Evolutionary conservation across 352 stramenopile genomes (phyloP).

Genomic region (Phytophthora pluvialis): DNA sequence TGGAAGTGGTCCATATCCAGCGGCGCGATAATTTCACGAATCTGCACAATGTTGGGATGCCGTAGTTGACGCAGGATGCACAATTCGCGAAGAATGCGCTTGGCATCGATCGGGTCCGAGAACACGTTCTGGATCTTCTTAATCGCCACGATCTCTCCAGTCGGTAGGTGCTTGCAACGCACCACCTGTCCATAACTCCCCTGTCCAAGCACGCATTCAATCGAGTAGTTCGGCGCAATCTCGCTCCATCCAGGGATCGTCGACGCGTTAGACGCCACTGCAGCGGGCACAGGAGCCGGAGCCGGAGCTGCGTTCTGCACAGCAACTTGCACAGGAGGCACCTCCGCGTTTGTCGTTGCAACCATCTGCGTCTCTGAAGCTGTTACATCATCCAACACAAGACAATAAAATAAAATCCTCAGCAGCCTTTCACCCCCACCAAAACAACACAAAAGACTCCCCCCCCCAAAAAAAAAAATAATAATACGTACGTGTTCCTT

Average conservation of each 20-base stretch:
- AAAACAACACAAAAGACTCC: background rate
- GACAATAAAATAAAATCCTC: constrained; percentile 8
- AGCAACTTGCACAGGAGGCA: constrained; percentile 21
- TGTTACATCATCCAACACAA: constrained; percentile 17
- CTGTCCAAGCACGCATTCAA: constrained; percentile 86
- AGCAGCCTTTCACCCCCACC: background rate
- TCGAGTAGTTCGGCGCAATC: constrained; percentile 84
- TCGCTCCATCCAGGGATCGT: constrained; percentile 85
- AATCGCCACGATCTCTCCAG: constrained; percentile 88
- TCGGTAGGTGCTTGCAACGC: constrained; percentile 87
- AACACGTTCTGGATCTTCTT: constrained; percentile 93
- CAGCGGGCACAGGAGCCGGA: constrained; percentile 17
- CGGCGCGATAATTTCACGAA: constrained; percentile 87
- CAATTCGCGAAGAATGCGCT: constrained; percentile 85
- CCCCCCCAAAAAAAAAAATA: constrained; percentile 12
- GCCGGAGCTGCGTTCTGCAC: constrained; percentile 22
- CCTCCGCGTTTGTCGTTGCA: constrained; percentile 1
- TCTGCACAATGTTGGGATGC: constrained; percentile 90
- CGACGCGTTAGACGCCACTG: constrained; percentile 61
- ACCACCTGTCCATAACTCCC: constrained; percentile 89
- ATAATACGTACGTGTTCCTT: constrained; percentile 59
- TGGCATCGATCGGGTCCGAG: constrained; percentile 87
- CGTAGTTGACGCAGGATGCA: constrained; percentile 85
- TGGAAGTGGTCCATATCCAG: constrained; percentile 76
- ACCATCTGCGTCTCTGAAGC: constrained; percentile 30